Evolutionary conservation across 139 green algal genomes (phyloP), one percentile per base, ranked within the genome.

Genomic region (Marvania coccoides): DNA sequence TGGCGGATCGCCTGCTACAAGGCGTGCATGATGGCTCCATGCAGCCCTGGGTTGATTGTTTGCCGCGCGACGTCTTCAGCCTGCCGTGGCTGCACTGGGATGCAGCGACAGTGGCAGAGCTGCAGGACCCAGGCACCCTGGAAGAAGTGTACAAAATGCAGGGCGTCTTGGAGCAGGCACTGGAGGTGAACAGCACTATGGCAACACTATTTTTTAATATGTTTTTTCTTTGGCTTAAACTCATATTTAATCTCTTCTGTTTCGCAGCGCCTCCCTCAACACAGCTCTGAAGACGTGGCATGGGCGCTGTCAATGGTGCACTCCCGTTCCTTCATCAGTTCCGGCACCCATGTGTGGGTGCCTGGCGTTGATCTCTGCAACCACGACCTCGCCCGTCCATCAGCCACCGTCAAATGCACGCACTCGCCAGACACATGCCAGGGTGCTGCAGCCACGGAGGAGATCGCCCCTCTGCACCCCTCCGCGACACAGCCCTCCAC

Each of bases 341-440:
- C 26, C 1, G 46, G 46, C 6, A 24, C 14, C 1, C 75, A 80
- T 19, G 47, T 80, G 19, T 66, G 37, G 19, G 56, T 69, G 4
- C 75, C 75, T 9, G 65, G 65, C 6, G 54, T 82, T 15, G 75
- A 82, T 37, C 51, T 82, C 53, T 62, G 48, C 36, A 82, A 82
- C 24, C 75, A 82, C 54, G 65, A 40, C 13, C 45, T 74, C 23
- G 19, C 38, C 12, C 23, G 46, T 12, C 58, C 65, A 23, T 79
- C 60, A 34, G 70, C 74, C 5, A 33, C 45, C 30, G 69, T 80
- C 24, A 67, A 55, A 61, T 72, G 38, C 29, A 24, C 70, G 24
- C 63, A 75, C 39, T 66, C 54, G 35, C 69, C 74, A 28, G 69
- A 58, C n/a, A 60, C 35, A 19, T 71, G 59, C 40, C 74, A 81